A percentile compares a stretch with the other conserved stretches of the same genome.
Conservation (phyloP, 192 early-diverging fungal genomes). For the Coemansia sp. region DNA sequence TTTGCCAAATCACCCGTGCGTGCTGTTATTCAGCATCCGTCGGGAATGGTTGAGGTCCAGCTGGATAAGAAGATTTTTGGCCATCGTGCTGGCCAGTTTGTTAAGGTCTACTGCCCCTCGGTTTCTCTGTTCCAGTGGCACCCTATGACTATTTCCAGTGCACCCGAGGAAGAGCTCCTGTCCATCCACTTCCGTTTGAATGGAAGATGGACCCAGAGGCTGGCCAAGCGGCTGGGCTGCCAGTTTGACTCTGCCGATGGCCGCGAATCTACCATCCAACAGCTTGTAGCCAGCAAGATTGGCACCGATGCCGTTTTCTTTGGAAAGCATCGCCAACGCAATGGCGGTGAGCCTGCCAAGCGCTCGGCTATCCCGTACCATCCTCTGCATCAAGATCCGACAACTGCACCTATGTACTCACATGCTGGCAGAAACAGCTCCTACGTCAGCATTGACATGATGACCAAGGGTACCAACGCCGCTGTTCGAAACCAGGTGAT, state of each 20-base stretch:
- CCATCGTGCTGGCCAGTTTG: slow-evolving; percentile 70
- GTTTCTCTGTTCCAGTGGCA: slow-evolving; percentile 74
- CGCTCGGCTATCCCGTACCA: slow-evolving; percentile 21
- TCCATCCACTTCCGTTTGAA: slow-evolving; percentile 74
- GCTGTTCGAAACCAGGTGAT: background rate
- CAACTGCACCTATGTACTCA: slow-evolving; percentile 17
- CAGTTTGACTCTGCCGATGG: slow-evolving; percentile 33
- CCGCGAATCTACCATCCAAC: slow-evolving; percentile 6
- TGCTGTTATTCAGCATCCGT: slow-evolving; percentile 72
- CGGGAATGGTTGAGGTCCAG: slow-evolving; percentile 68
- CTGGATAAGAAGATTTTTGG: slow-evolving; percentile 53
- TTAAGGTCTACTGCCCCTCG: slow-evolving; percentile 69
- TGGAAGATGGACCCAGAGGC: slow-evolving; percentile 67
- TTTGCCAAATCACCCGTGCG: slow-evolving; percentile 57
- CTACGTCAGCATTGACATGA: slow-evolving; percentile 38
- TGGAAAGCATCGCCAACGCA: background rate
- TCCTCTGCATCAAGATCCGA: slow-evolving; percentile 34
- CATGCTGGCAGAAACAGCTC: slow-evolving; percentile 31
- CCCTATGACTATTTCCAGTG: slow-evolving; percentile 71
- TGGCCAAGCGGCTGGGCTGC: slow-evolving; percentile 66
- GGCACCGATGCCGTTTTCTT: slow-evolving; percentile 6
- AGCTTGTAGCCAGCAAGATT: slow-evolving; percentile 1
- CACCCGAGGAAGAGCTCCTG: slow-evolving; percentile 72
- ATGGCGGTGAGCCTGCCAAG: background rate
- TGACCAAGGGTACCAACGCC: slow-evolving; percentile 10